phyloP scores from a whole-genome alignment of 1,139 yeast genomes.

The Geotrichum fermentans region DNA sequence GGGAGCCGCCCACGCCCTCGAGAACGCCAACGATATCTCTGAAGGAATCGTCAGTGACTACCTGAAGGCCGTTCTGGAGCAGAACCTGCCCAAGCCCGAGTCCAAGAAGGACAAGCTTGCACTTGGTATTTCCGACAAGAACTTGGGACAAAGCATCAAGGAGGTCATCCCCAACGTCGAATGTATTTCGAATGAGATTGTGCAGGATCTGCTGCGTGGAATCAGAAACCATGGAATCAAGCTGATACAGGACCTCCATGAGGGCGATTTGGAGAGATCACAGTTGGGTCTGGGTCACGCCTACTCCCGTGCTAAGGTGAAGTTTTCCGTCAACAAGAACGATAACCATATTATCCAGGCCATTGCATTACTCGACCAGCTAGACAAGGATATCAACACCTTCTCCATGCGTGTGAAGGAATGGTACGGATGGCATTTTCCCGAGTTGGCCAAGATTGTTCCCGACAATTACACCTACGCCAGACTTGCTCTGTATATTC shows the following conservation, averaged over 20 bases:
- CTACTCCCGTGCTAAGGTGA: conserved; percentile 96
- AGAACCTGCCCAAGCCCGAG: conserved; percentile 84
- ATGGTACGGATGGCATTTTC: conserved; percentile 99
- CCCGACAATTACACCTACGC: conserved; percentile 87
- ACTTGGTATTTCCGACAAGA: conserved; percentile 90
- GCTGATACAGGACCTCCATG: conserved; percentile 83
- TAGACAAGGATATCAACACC: conserved; percentile 95
- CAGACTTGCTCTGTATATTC: conserved; percentile 65
- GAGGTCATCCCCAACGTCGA: conserved; percentile 84
- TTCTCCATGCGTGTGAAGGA: conserved; percentile 96
- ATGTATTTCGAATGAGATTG: conserved; percentile 84
- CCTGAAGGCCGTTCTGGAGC: conserved; percentile 80
- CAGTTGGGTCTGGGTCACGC: conserved; percentile 99
- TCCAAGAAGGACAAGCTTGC: conserved; percentile 55
- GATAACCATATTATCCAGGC: conserved; percentile 99
- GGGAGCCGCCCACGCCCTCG: conserved; percentile 98
- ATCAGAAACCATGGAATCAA: conserved; percentile 87
- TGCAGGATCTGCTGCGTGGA: conserved; percentile 93
- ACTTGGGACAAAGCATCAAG: conserved; percentile 94
- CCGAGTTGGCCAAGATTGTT: conserved; percentile 95
- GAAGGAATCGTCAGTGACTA: conserved; percentile 95
- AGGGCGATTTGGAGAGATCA: conserved; percentile 95
- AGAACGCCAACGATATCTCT: conserved; percentile 94
- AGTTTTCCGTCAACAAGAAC: conserved; percentile 96
- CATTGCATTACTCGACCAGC: conserved; percentile 90